Conservation (phyloP, 2,329 filamentous ascomycete genomes). For the Alternaria ventricosa region DNA sequence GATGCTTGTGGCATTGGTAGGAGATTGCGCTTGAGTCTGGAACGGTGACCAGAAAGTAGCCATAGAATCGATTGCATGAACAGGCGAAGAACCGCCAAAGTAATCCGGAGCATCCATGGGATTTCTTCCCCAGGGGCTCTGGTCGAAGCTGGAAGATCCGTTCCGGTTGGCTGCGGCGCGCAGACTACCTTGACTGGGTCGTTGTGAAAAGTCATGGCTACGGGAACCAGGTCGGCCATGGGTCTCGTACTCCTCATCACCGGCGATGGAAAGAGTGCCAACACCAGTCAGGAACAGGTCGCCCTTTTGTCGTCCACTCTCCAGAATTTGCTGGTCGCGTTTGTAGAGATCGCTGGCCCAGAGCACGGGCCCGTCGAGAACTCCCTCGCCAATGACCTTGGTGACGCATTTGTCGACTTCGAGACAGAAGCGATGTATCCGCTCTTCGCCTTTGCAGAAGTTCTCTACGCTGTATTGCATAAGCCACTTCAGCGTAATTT, state of each 20-base stretch:
- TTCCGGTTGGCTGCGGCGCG: conserved; percentile 67
- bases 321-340: conserved; percentile 71
- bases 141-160: conserved; percentile 73
- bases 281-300: conserved; percentile 56
- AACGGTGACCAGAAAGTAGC: conserved; percentile 92
- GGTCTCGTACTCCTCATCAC: conserved; percentile 55
- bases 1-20: conserved; percentile 66
- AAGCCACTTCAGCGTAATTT: conserved; percentile 83
- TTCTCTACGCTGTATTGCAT: conserved; percentile 84
- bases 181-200: conserved; percentile 63
- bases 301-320: conserved; percentile 58
- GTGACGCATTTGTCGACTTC: conserved; percentile 87
- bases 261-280: conserved; percentile 56
- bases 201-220: conserved; percentile 55
- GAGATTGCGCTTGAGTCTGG: conserved; percentile 69
- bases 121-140: conserved; percentile 69
- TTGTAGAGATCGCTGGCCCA: conserved; percentile 92
- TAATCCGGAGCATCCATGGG: conserved; percentile 74
- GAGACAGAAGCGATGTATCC: conserved; percentile 91
- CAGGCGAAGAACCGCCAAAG: conserved; percentile 71
- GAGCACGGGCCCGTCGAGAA: conserved; percentile 83
- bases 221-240: conserved; percentile 47
- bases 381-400: conserved; percentile 82
- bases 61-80: conserved; percentile 74
- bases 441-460: conserved; percentile 92